These are phyloP conservation scores for Scleroderma citrinum DNA, from an alignment of 768 basidiomycete species.

Conservation along the genomic window DNA sequence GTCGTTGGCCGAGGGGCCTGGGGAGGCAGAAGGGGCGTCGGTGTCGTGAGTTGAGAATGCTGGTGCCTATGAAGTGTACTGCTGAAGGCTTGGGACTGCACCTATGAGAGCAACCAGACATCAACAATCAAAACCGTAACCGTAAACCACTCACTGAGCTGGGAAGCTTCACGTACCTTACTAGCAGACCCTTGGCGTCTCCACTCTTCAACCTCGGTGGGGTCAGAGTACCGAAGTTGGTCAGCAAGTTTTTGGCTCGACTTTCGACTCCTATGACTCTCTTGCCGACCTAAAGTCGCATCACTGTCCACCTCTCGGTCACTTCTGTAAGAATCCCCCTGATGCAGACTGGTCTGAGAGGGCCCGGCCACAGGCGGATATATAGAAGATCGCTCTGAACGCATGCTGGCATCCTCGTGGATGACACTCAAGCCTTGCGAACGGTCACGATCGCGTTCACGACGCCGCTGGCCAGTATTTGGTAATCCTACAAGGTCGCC, in stretches of 20 bases:
- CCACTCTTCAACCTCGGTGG: constrained; percentile 28
- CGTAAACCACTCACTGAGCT: background rate
- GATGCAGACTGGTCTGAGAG: constrained; percentile 14
- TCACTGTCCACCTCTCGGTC: constrained; percentile 6
- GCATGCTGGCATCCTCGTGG: constrained; percentile 26
- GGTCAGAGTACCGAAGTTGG: constrained; percentile 31
- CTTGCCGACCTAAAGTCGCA: constrained; percentile 10
- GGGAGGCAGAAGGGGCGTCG: constrained; percentile 24
- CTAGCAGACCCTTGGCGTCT: constrained; percentile 15
- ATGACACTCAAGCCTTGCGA: constrained; percentile 24
- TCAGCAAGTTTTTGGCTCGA: constrained; percentile 29
- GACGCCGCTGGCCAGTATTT: constrained; percentile 9
- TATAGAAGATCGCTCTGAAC: constrained; percentile 20
- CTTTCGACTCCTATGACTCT: constrained; percentile 12
- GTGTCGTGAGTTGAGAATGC: constrained; percentile 17
- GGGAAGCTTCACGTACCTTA: constrained; percentile 9
- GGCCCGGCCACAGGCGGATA: constrained; percentile 17
- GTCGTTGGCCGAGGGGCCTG: constrained; percentile 9
- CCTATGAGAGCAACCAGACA: constrained; percentile 1
- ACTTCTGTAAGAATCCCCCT: constrained; percentile 1
- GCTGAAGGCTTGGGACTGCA: constrained; percentile 10
- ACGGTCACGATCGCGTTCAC: background rate
- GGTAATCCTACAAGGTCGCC: constrained; percentile 25
- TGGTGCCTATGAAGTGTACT: constrained; percentile 11
- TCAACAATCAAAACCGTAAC: background rate